These are phyloP conservation scores for Clohesyomyces aquaticus DNA, from an alignment of 495 filamentous ascomycete genomes.

Conservation along the genomic window DNA sequence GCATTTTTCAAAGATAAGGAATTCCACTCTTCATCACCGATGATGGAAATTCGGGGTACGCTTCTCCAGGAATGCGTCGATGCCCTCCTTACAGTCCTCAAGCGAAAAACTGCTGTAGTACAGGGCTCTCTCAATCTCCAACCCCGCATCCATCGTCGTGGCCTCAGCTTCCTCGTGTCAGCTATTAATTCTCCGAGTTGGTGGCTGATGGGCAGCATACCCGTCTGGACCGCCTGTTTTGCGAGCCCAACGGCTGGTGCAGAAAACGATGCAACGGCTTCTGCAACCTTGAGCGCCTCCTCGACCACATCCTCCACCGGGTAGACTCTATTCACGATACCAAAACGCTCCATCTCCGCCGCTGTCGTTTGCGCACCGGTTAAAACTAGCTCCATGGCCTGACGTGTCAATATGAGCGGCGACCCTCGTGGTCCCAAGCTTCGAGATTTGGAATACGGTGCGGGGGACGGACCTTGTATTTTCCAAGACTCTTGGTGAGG, in stretches of 20 bases:
- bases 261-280: slow-evolving; percentile 21
- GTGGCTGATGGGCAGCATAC: slow-evolving; percentile 14
- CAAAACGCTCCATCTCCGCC: slow-evolving; percentile 29
- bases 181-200: neutral
- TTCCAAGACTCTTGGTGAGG: slow-evolving; percentile 48
- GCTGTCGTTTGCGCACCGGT: slow-evolving; percentile 20
- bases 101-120: slow-evolving; percentile 33
- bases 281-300: slow-evolving; percentile 18
- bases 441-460: slow-evolving; percentile 12
- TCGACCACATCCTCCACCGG: slow-evolving; percentile 23
- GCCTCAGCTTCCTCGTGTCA: slow-evolving; percentile 22
- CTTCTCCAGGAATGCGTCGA: slow-evolving; percentile 29
- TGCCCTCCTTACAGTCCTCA: slow-evolving; percentile 25
- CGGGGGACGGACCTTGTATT: slow-evolving; percentile 40
- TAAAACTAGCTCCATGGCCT: slow-evolving; percentile 38
- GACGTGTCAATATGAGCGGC: neutral
- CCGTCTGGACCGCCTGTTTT: slow-evolving; percentile 26
- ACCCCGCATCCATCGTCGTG: slow-evolving; percentile 23
- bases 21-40: slow-evolving; percentile 2
- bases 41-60: slow-evolving; percentile 18
- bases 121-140: slow-evolving; percentile 27
- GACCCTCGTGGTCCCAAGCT: too few relatives aligned
- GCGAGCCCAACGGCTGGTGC: slow-evolving; percentile 23
- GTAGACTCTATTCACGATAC: slow-evolving; percentile 28
- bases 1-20: neutral